phyloP scores from a whole-genome alignment of 495 filamentous ascomycete species.

The Hyaloscypha finlandica region DNA sequence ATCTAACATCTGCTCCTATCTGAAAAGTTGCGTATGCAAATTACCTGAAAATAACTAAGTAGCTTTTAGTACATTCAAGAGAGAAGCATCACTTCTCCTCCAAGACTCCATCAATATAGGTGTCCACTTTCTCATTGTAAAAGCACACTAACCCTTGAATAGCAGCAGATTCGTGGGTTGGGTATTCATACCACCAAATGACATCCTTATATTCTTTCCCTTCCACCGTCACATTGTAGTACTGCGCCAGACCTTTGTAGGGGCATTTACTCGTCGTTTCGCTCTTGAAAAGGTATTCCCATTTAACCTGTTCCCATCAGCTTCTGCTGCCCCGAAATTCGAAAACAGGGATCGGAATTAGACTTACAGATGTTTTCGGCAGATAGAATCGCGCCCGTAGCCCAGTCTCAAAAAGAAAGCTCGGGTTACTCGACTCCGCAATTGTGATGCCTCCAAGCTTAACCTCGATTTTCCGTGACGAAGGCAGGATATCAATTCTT shows the following conservation, averaged over 20 bases:
- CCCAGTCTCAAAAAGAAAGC: slow-evolving; percentile 54
- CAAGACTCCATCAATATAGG: slow-evolving; percentile 53
- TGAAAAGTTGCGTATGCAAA: no score
- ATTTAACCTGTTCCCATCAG: neutral
- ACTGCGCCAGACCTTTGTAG: slow-evolving; percentile 54
- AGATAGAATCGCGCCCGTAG: slow-evolving; percentile 56
- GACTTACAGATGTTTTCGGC: slow-evolving; percentile 44
- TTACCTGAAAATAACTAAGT: no score
- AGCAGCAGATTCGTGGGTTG: slow-evolving; percentile 47
- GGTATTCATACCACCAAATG: slow-evolving; percentile 57
- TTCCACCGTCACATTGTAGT: slow-evolving; percentile 41
- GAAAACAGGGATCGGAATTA: neutral
- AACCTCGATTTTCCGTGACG: slow-evolving; percentile 49
- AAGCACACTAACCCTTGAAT: slow-evolving; percentile 54
- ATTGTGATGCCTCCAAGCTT: slow-evolving; percentile 47
- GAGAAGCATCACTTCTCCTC: slow-evolving; percentile 32
- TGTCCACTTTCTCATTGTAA: slow-evolving; percentile 63
- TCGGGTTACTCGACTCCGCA: slow-evolving; percentile 40
- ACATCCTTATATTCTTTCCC: slow-evolving; percentile 47
- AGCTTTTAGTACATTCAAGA: neutral
- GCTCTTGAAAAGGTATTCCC: neutral
- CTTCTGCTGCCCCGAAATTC: neutral
- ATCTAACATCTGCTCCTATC: no score
- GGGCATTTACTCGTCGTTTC: slow-evolving; percentile 3
- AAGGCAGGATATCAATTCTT: slow-evolving; percentile 57